phyloP scores from a whole-genome alignment of 768 basidiomycete genomes.

The Asterophora parasitica region DNA sequence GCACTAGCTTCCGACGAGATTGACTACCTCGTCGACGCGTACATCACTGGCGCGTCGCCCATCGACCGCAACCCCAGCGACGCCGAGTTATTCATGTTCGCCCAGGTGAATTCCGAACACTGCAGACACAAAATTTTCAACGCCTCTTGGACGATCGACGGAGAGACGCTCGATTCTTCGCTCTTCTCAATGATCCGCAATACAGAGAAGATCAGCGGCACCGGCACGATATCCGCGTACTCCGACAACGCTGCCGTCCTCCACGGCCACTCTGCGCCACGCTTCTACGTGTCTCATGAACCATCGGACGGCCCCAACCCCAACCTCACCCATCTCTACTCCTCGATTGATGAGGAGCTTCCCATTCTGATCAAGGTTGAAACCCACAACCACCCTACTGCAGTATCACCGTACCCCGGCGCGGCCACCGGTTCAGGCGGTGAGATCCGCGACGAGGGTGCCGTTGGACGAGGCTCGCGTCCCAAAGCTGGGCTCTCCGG shows the following conservation, averaged over 20 bases:
- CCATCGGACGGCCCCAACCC: slow-evolving; percentile 19
- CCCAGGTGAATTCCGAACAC: slow-evolving; percentile 99
- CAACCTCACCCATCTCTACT: slow-evolving; percentile 42
- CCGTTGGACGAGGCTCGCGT: slow-evolving; percentile 90
- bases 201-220: slow-evolving; percentile 73
- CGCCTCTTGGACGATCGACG: slow-evolving; percentile 91
- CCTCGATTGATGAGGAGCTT: slow-evolving; percentile 59
- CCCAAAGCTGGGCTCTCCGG: slow-evolving; percentile 95
- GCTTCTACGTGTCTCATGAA: slow-evolving; percentile 55
- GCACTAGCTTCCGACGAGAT: slow-evolving; percentile 90
- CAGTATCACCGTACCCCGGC: slow-evolving; percentile 97
- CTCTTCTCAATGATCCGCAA: slow-evolving; percentile 98
- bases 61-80: slow-evolving; percentile 88
- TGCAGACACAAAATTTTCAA: slow-evolving; percentile 99
- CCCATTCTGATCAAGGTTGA: slow-evolving; percentile 96
- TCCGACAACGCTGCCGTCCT: slow-evolving; percentile 98
- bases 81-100: slow-evolving; percentile 99
- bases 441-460: slow-evolving; percentile 97
- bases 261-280: slow-evolving; percentile 66
- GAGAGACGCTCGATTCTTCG: slow-evolving; percentile 53
- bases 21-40: slow-evolving; percentile 86
- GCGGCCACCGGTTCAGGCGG: slow-evolving; percentile 98
- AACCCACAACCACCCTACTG: slow-evolving; percentile 98
- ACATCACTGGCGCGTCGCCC: slow-evolving; percentile 62
- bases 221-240: slow-evolving; percentile 91